Conservation (phyloP, 306 rosid genomes). For the Hippophae tibetana region DNA sequence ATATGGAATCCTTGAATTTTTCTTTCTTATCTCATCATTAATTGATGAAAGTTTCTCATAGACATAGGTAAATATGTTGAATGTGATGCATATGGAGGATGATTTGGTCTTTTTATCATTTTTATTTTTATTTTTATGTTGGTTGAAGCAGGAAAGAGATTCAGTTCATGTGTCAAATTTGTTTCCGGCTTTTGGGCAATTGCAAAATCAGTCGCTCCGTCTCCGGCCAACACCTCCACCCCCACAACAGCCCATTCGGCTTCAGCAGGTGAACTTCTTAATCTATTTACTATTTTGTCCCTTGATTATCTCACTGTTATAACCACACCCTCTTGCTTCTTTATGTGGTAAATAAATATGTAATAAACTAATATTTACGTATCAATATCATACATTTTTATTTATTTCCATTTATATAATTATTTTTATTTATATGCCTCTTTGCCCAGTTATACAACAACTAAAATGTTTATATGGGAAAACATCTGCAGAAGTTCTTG, state of each 20-base stretch:
- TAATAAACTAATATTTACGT: too few relatives aligned
- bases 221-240: slow-evolving; percentile 45
- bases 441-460: too few relatives aligned
- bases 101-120: slow-evolving; percentile 1
- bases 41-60: not conserved
- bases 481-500: too few relatives aligned
- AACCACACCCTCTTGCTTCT: too few relatives aligned
- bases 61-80: not conserved
- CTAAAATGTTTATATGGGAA: too few relatives aligned
- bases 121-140: not conserved
- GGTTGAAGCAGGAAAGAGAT: slow-evolving; percentile 49
- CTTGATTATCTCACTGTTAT: not conserved
- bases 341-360: too few relatives aligned
- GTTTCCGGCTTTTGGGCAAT: slow-evolving; percentile 64
- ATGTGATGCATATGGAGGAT: slow-evolving; percentile 3
- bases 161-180: slow-evolving; percentile 52
- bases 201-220: slow-evolving; percentile 40
- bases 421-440: too few relatives aligned
- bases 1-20: slow-evolving; percentile 1
- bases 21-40: not conserved
- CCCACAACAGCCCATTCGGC: slow-evolving; percentile 26
- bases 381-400: too few relatives aligned
- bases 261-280: slow-evolving; percentile 45
- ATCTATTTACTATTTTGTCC: slow-evolving; percentile 3
- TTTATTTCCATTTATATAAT: too few relatives aligned